phyloP scores from a whole-genome alignment of 1,139 yeast species.

The Geotrichum restrictum region DNA sequence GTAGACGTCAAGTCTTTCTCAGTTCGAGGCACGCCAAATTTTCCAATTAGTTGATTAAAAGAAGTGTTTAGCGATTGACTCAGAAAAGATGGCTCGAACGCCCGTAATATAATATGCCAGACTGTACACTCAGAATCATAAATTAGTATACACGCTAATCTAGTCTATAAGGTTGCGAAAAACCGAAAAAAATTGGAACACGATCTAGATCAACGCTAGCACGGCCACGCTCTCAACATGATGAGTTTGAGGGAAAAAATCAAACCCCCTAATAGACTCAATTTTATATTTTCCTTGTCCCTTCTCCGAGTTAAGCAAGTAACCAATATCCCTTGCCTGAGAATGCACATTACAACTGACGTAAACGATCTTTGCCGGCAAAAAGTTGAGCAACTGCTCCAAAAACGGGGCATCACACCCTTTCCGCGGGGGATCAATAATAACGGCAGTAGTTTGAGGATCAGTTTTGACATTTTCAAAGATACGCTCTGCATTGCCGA shows the following conservation, averaged over 20 bases:
- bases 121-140: too few relatives aligned
- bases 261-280: constrained; percentile 88
- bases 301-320: constrained; percentile 60
- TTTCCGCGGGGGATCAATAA: constrained; percentile 94
- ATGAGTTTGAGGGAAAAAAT: constrained; percentile 96
- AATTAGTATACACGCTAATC: too few relatives aligned
- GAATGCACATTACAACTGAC: constrained; percentile 97
- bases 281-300: constrained; percentile 49
- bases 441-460: constrained; percentile 72
- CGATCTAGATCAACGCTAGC: constrained; percentile 39
- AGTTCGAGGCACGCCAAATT: too few relatives aligned
- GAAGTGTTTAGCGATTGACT: too few relatives aligned
- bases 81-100: too few relatives aligned
- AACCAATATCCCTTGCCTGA: constrained; percentile 90
- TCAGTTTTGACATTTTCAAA: constrained; percentile 77
- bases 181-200: too few relatives aligned
- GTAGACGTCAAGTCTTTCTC: too few relatives aligned
- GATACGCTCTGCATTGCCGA: constrained; percentile 88
- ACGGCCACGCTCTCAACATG: constrained; percentile 97
- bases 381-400: constrained; percentile 74
- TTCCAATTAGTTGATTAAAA: too few relatives aligned
- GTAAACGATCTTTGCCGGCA: constrained; percentile 83
- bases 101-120: too few relatives aligned
- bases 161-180: too few relatives aligned
- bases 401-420: constrained; percentile 90